A percentile compares a stretch with the other conserved stretches of the same genome.
These are phyloP conservation scores for Lichtheimia ornata DNA, from an alignment of 371 early-diverging fungal species.

Conservation along the genomic window DNA sequence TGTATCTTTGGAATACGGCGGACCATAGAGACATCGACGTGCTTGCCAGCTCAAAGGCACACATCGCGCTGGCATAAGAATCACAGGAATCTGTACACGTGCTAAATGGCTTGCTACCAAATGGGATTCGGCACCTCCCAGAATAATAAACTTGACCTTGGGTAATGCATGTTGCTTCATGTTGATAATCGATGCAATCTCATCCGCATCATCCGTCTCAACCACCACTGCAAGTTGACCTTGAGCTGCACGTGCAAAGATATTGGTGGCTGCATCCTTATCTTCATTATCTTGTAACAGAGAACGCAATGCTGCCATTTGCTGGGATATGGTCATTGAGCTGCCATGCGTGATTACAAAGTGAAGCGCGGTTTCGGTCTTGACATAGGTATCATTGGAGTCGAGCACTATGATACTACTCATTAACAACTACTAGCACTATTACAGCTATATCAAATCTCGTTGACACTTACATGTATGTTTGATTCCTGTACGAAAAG, in stretches of 20 bases:
- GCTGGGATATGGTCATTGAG: slow-evolving; percentile 59
- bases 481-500: slow-evolving; percentile 54
- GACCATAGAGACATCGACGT: slow-evolving; percentile 62
- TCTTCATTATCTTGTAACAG: slow-evolving; percentile 33
- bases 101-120: slow-evolving; percentile 62
- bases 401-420: slow-evolving; percentile 25
- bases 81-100: slow-evolving; percentile 56
- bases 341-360: slow-evolving; percentile 36
- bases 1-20: slow-evolving; percentile 54
- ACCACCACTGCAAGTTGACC: slow-evolving; percentile 71
- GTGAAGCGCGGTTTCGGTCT: slow-evolving; percentile 63
- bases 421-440: background rate
- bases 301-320: slow-evolving; percentile 63
- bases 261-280: slow-evolving; percentile 22
- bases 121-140: slow-evolving; percentile 76
- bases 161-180: slow-evolving; percentile 46
- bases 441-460: background rate
- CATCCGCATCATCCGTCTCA: slow-evolving; percentile 67
- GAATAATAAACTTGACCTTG: slow-evolving; percentile 46
- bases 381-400: slow-evolving; percentile 48
- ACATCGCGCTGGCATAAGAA: slow-evolving; percentile 71
- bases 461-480: slow-evolving; percentile 28
- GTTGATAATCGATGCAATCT: slow-evolving; percentile 61
- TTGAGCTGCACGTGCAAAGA: slow-evolving; percentile 48
- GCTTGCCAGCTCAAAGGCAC: slow-evolving; percentile 63